These are phyloP conservation scores for Cryphonectria radicalis DNA, from an alignment of 2,329 filamentous ascomycete genomes.

Conservation along the genomic window DNA sequence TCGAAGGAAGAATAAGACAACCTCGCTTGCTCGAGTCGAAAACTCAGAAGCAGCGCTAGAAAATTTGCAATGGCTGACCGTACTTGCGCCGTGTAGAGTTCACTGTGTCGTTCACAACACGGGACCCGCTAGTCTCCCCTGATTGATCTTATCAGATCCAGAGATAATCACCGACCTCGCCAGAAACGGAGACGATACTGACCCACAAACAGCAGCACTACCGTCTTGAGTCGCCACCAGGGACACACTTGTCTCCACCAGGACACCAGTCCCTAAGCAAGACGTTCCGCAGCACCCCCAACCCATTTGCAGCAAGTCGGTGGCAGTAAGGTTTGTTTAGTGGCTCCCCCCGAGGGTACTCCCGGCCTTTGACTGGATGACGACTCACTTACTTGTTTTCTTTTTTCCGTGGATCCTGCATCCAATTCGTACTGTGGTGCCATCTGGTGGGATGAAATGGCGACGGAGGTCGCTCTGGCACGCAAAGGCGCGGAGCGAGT, in stretches of 20 bases:
- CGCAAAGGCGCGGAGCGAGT: slow-evolving; percentile 6
- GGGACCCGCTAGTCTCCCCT: slow-evolving; percentile 31
- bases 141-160: slow-evolving; percentile 58
- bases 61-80: background rate
- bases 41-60: background rate
- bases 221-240: slow-evolving; percentile 25
- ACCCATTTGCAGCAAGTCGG: slow-evolving; percentile 12
- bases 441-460: slow-evolving; percentile 1
- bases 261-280: slow-evolving; percentile 5
- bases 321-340: slow-evolving; percentile 24
- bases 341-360: slow-evolving; percentile 15
- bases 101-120: background rate
- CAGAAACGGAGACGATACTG: slow-evolving; percentile 30
- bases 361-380: slow-evolving; percentile 24
- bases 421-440: slow-evolving; percentile 7
- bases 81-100: background rate
- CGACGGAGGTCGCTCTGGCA: slow-evolving; percentile 5
- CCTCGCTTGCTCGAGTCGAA: background rate
- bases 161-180: slow-evolving; percentile 55
- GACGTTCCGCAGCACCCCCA: slow-evolving; percentile 17
- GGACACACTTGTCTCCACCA: background rate
- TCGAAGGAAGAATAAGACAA: background rate
- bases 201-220: slow-evolving; percentile 27
- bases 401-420: slow-evolving; percentile 14
- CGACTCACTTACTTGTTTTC: slow-evolving; percentile 15